phyloP scores from a whole-genome alignment of 1,284 basidiomycete species.

The Apiotrichum sp. region DNA sequence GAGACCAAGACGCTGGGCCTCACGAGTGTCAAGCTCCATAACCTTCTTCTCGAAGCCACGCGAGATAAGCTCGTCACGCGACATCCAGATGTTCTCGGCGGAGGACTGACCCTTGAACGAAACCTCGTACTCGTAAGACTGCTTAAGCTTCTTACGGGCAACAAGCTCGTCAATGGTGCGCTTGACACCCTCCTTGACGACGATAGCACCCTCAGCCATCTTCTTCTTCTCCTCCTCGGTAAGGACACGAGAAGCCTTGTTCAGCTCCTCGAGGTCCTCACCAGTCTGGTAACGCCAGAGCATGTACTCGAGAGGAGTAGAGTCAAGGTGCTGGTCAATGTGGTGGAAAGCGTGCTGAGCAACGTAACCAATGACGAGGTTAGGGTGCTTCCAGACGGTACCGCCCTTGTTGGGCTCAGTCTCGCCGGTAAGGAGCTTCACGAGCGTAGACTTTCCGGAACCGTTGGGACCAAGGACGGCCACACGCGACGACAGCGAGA shows the following conservation, averaged over 20 bases:
- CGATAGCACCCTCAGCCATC: conserved; percentile 89
- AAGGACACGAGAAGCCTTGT: conserved; percentile 82
- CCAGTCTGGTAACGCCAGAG: conserved; percentile 99
- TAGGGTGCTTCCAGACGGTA: conserved; percentile 98
- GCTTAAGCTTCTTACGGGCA: conserved; percentile 94
- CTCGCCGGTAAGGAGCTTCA: conserved; percentile 87
- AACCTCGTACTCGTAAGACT: conserved; percentile 96
- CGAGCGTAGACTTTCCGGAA: conserved; percentile 85
- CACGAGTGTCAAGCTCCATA: conserved; percentile 91
- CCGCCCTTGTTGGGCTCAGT: conserved; percentile 93
- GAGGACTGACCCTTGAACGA: conserved; percentile 88
- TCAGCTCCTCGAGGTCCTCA: conserved; percentile 94
- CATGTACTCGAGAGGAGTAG: conserved; percentile 98
- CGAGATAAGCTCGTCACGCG: conserved; percentile 93
- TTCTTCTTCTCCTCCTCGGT: conserved; percentile 82
- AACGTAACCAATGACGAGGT: conserved; percentile 97
- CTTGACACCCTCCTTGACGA: conserved; percentile 90
- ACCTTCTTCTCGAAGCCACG: conserved; percentile 99
- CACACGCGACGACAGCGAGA: conserved; percentile 94
- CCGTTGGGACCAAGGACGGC: conserved; percentile 95
- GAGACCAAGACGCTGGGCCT: conserved; percentile 93
- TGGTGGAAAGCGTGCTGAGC: conserved; percentile 99
- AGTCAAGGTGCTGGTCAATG: conserved; percentile 95
- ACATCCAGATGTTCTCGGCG: conserved; percentile 93
- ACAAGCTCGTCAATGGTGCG: conserved; percentile 87